Conservation (phyloP, 768 basidiomycete species). For the Pleurotus platypus region DNA sequence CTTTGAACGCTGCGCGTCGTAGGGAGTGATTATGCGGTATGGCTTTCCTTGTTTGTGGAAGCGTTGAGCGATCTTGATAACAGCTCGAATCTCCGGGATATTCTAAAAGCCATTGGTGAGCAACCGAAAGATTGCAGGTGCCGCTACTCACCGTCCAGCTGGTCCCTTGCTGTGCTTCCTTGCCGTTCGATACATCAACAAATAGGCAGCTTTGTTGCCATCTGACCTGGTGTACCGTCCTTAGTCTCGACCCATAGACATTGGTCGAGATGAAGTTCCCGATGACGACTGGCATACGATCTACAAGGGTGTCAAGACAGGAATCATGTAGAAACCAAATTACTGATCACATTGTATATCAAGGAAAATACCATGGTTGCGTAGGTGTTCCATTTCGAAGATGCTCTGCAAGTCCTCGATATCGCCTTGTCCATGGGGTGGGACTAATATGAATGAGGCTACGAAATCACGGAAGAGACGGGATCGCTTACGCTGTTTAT, state of each 20-base stretch:
- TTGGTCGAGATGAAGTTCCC: slow-evolving; percentile 57
- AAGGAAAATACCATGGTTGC: slow-evolving; percentile 38
- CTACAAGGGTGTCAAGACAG: slow-evolving; percentile 15
- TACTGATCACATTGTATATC: slow-evolving; percentile 54
- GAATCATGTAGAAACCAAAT: not conserved
- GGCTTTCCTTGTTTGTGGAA: slow-evolving; percentile 33
- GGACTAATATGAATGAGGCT: slow-evolving; percentile 36
- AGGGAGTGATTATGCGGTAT: slow-evolving; percentile 69
- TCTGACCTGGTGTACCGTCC: slow-evolving; percentile 38
- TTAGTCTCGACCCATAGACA: slow-evolving; percentile 52
- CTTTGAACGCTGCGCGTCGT: slow-evolving; percentile 60
- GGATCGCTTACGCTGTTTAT: slow-evolving; percentile 41
- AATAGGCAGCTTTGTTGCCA: slow-evolving; percentile 46
- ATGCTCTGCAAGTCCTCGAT: slow-evolving; percentile 50
- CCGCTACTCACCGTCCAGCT: slow-evolving; percentile 34
- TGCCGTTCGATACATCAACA: slow-evolving; percentile 41
- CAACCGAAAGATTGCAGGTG: not conserved
- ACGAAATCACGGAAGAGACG: slow-evolving; percentile 23
- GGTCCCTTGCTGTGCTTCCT: slow-evolving; percentile 23
- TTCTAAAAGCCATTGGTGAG: slow-evolving; percentile 39
- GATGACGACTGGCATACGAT: slow-evolving; percentile 66
- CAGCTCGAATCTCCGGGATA: slow-evolving; percentile 40
- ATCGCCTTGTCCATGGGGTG: slow-evolving; percentile 59
- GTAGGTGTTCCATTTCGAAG: slow-evolving; percentile 56
- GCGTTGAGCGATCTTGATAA: slow-evolving; percentile 40